Conservation (phyloP, 1,284 basidiomycete species). For the Schizophyllum commune region DNA sequence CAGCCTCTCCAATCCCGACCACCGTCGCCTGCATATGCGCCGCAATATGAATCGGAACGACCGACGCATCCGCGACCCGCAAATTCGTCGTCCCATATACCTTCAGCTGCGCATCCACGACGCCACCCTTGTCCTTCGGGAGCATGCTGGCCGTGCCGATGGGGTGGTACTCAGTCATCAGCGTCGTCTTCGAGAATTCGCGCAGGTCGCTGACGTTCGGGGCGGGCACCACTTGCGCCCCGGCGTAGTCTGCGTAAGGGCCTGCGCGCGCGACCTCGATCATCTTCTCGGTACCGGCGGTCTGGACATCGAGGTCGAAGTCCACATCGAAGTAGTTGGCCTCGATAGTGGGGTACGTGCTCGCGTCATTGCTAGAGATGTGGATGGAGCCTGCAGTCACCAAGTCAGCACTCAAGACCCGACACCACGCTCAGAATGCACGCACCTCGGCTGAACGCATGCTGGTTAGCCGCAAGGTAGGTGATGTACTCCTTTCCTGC, state of each 20-base stretch:
- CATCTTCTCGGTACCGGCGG: constrained; percentile 37
- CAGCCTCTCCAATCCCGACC: not conserved
- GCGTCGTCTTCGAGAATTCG: not conserved
- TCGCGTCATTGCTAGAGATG: constrained; percentile 36
- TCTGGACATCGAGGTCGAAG: constrained; percentile 41
- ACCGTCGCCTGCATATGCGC: constrained; percentile 20
- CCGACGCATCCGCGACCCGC: constrained; percentile 33
- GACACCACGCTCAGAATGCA: constrained; percentile 24
- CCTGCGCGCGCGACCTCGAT: constrained; percentile 28
- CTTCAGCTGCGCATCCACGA: constrained; percentile 10
- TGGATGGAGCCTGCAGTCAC: constrained; percentile 27
- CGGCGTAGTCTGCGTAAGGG: not conserved
- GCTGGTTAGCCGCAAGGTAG: not conserved
- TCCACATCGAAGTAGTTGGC: constrained; percentile 44
- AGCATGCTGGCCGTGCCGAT: not conserved
- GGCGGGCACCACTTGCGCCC: not conserved
- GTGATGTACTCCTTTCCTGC: not conserved
- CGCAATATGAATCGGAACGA: constrained; percentile 29
- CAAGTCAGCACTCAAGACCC: constrained; percentile 33
- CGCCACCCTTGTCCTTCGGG: not conserved
- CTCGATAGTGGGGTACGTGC: constrained; percentile 34
- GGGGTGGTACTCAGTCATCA: not conserved
- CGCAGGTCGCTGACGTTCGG: not conserved
- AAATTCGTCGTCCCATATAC: constrained; percentile 38
- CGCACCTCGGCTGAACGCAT: not conserved